Evolutionary conservation across 208 protist genomes (phyloP).

Genomic region (Trypanosomatidae sp.): DNA sequence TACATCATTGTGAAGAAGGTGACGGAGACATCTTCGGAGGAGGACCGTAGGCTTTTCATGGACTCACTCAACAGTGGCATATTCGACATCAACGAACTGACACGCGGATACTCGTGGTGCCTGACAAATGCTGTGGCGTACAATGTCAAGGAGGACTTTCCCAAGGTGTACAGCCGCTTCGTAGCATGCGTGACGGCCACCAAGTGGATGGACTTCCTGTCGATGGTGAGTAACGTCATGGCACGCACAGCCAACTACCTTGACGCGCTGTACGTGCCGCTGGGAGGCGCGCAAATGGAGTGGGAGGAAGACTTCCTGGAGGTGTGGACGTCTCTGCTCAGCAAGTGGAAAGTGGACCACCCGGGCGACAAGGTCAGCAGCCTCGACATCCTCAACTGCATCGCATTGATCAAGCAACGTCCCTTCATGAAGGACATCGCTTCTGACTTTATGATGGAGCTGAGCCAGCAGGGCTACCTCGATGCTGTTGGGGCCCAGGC

Average conservation of each 20-base stretch:
- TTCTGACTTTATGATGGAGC: slow-evolving; percentile 74
- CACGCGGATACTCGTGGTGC: slow-evolving; percentile 78
- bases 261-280: slow-evolving; percentile 56
- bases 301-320: slow-evolving; percentile 85
- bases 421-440: slow-evolving; percentile 72
- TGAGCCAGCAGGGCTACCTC: slow-evolving; percentile 38
- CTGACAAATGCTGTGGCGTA: slow-evolving; percentile 67
- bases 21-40: slow-evolving; percentile 40
- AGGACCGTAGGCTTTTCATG: slow-evolving; percentile 50
- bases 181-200: slow-evolving; percentile 39
- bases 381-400: slow-evolving; percentile 50
- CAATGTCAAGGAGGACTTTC: slow-evolving; percentile 65
- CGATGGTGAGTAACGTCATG: slow-evolving; percentile 68
- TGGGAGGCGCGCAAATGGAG: slow-evolving; percentile 43
- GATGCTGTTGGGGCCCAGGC: slow-evolving; percentile 10
- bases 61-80: slow-evolving; percentile 45
- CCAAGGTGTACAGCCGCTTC: slow-evolving; percentile 68
- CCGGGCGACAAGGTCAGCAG: slow-evolving; percentile 12
- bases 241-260: slow-evolving; percentile 84
- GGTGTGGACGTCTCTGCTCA: slow-evolving; percentile 58
- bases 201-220: slow-evolving; percentile 47
- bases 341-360: slow-evolving; percentile 35
- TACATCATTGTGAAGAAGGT: slow-evolving; percentile 67
- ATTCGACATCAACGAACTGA: slow-evolving; percentile 57
- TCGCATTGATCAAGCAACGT: slow-evolving; percentile 49